Conservation (phyloP, 805 yeast species). For the Hermanozyma aechmeae region DNA sequence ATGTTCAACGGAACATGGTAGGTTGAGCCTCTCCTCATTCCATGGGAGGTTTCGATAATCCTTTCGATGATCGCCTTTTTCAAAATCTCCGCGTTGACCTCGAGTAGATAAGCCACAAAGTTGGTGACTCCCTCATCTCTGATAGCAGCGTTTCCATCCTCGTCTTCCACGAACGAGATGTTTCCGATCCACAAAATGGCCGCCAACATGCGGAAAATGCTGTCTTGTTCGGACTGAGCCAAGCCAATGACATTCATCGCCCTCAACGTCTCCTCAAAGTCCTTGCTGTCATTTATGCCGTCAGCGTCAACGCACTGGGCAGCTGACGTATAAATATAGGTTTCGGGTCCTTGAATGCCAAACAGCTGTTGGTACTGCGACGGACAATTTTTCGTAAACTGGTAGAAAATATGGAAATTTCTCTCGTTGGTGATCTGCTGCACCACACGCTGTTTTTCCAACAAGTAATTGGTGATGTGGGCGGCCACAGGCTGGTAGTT, state of each 20-base stretch:
- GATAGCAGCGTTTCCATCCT: slow-evolving; percentile 74
- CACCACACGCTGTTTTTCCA: slow-evolving; percentile 96
- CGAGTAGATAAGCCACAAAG: slow-evolving; percentile 85
- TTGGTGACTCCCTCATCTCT: slow-evolving; percentile 87
- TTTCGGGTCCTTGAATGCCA: slow-evolving; percentile 93
- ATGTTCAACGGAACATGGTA: slow-evolving; percentile 89
- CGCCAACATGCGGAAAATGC: slow-evolving; percentile 77
- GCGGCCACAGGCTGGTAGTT: slow-evolving; percentile 89
- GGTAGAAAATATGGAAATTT: slow-evolving; percentile 95
- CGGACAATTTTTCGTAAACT: slow-evolving; percentile 85
- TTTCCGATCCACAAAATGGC: slow-evolving; percentile 93
- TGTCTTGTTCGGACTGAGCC: slow-evolving; percentile 75
- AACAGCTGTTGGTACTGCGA: slow-evolving; percentile 71
- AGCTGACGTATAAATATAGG: slow-evolving; percentile 79
- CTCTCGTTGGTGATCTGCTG: slow-evolving; percentile 87
- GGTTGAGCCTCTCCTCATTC: slow-evolving; percentile 82
- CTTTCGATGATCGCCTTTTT: slow-evolving; percentile 66
- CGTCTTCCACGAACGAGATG: slow-evolving; percentile 75
- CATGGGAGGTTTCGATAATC: slow-evolving; percentile 83
- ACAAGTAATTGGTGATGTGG: slow-evolving; percentile 85
- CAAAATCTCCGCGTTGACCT: slow-evolving; percentile 62
- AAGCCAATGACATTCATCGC: slow-evolving; percentile 91
- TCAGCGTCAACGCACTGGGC: slow-evolving; percentile 81
- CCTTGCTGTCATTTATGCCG: slow-evolving; percentile 75
- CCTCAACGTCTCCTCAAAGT: slow-evolving; percentile 67